Percentiles rank a stretch among this genome's conserved stretches.
Conservation (phyloP, 129 eudicot genomes). For the Scalesia atractyloides region DNA sequence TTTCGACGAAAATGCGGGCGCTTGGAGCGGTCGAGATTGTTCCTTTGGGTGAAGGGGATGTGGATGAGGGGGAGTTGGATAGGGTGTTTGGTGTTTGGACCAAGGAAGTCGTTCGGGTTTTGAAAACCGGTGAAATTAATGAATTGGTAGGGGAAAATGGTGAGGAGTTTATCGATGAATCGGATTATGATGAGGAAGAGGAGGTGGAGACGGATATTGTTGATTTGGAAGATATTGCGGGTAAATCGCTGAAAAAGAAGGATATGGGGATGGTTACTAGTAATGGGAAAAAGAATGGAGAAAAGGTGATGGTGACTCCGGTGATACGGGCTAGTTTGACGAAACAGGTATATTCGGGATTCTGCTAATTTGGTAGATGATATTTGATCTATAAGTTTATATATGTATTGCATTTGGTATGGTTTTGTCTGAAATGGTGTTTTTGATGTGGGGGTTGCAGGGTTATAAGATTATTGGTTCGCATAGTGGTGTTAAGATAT, state of each 20-base stretch:
- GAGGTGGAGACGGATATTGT: conserved; percentile 52
- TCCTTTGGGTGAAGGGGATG: conserved; percentile 79
- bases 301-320: conserved; percentile 90
- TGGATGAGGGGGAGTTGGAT: conserved; percentile 72
- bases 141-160: conserved; percentile 31
- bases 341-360: conserved; percentile 66
- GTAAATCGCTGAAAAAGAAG: conserved; percentile 80
- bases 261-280: conserved; percentile 36
- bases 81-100: conserved; percentile 78
- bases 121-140: conserved; percentile 42
- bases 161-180: conserved; percentile 20
- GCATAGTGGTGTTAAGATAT: conserved; percentile 95
- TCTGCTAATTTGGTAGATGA: background rate
- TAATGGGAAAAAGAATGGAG: conserved; percentile 69
- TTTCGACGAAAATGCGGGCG: conserved; percentile 49
- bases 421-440: conserved; percentile 11
- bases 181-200: conserved; percentile 43
- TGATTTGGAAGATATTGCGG: conserved; percentile 96
- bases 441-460: conserved; percentile 43
- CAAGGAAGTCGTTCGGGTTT: conserved; percentile 50
- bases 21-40: conserved; percentile 76
- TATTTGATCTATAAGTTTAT: background rate
- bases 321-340: conserved; percentile 85
- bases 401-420: background rate
- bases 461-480: conserved; percentile 98